These are phyloP conservation scores for Spergularia bocconei DNA, from an alignment of 148 eudicot species.

Conservation along the genomic window DNA sequence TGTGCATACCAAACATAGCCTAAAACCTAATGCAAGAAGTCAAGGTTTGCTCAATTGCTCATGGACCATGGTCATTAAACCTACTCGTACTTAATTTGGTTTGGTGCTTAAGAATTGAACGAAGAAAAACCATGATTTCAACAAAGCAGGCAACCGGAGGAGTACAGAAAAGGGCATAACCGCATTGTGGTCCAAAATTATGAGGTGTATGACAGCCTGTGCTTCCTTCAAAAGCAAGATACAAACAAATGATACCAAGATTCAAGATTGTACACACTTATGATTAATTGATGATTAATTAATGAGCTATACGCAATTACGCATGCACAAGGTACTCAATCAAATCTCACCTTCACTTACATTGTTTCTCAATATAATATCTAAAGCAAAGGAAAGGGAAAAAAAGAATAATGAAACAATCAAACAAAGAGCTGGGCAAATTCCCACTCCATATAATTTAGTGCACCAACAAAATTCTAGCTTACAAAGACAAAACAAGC, in stretches of 20 bases:
- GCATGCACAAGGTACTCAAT: too few relatives aligned
- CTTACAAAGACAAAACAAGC: conserved; percentile 38
- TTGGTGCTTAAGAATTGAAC: too few relatives aligned
- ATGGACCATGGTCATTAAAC: too few relatives aligned
- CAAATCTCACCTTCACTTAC: conserved; percentile 31
- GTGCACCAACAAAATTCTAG: conserved; percentile 9
- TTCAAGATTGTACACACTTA: not conserved
- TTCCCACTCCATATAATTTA: conserved; percentile 32
- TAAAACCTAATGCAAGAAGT: too few relatives aligned
- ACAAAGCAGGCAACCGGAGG: not conserved
- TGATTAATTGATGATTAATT: too few relatives aligned
- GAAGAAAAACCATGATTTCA: not conserved
- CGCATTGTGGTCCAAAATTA: not conserved
- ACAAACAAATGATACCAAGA: not conserved
- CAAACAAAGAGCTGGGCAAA: conserved; percentile 37
- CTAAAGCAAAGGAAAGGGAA: not conserved
- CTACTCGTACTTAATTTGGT: too few relatives aligned
- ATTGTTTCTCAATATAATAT: conserved; percentile 21
- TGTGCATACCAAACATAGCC: too few relatives aligned
- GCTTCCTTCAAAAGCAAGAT: conserved; percentile 15
- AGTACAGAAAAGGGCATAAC: not conserved
- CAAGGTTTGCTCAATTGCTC: too few relatives aligned
- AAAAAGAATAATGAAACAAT: conserved; percentile 33
- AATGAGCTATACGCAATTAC: too few relatives aligned
- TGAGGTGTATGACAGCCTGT: conserved; percentile 2